Base-by-base conservation (phyloP, 2,329 filamentous ascomycete species). In the Camillea tinctor region DNA sequence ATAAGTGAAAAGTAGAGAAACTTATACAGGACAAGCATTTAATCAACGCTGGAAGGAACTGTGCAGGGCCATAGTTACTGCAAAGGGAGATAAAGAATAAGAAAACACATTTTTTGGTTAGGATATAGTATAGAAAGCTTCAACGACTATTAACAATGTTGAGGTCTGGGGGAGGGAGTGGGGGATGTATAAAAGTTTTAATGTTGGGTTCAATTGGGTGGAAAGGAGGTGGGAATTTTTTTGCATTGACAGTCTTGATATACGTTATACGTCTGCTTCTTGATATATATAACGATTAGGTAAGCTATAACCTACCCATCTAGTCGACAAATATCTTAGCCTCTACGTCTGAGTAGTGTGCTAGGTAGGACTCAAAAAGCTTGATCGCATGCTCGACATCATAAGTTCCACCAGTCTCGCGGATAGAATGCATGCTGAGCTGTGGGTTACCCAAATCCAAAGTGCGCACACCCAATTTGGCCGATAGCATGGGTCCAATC, bases 401-500 rank as follows among this genome's bases (percentile, higher is more conserved):
- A 69, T 93, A 86, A 1, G 89, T 87, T 48, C 95, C 95, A 22
- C 91, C 91, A 50, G 92, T 97, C 82, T 98, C 95, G 57, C 95
- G 88, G 71, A 97, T 97, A 72, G 91, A 95, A 78, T 98, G 94
- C 95, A 98, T 98, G 73, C 90, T 93, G 65, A 97, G 81, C 80
- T 98, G 94, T 24, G 94, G 89, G 77, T 97, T 98, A 9, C 94
- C 94, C 59, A 98, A 78, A 77, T 99, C 95, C 51, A 99, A 81
- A 1, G 95, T 98, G 63, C 95, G 84, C 57, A 92, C 88, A 59
- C 95, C 95, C 69, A 98, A 80, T 60, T 89, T 89, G 22, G 94
- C 93, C 57, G 90, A 91, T 52, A 98, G 81, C 88, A 97, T 97
- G n/a, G 95, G 95, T 0, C 95, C 95, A 71, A 99, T 99, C 40